These are phyloP conservation scores for Xylaria grammica DNA, from an alignment of 495 filamentous ascomycete species.

Conservation along the genomic window DNA sequence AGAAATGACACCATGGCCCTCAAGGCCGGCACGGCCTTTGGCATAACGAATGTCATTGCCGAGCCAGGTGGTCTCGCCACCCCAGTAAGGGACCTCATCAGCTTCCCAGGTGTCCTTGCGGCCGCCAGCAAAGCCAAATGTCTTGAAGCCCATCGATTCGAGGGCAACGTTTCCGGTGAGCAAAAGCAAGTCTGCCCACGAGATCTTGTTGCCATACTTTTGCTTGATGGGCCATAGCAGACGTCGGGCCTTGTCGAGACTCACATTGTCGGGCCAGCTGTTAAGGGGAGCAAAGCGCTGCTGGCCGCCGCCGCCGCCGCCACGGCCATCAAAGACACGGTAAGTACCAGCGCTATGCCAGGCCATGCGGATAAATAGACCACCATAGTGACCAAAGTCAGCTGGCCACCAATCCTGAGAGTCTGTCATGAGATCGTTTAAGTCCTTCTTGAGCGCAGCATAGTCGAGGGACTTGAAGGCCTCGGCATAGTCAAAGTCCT, in stretches of 20 bases:
- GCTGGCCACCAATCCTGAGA: constrained; percentile 80
- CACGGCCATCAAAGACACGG: constrained; percentile 72
- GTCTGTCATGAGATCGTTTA: constrained; percentile 69
- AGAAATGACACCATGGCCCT: constrained; percentile 50
- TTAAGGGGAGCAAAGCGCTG: constrained; percentile 79
- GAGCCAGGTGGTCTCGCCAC: constrained; percentile 71
- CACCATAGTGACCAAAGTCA: constrained; percentile 78
- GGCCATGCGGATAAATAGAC: constrained; percentile 77
- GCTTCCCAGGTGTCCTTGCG: constrained; percentile 72
- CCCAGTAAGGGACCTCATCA: constrained; percentile 77
- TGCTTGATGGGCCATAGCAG: constrained; percentile 81
- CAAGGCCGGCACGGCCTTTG: constrained; percentile 50
- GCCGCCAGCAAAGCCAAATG: constrained; percentile 73
- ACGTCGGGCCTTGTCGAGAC: constrained; percentile 76
- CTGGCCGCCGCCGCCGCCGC: constrained; percentile 72
- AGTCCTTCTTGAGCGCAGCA: constrained; percentile 71
- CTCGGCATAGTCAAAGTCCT: constrained; percentile 69
- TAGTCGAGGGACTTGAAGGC: constrained; percentile 76
- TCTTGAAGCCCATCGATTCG: constrained; percentile 75
- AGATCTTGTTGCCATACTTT: constrained; percentile 81
- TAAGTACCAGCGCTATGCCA: constrained; percentile 80
- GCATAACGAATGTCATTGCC: constrained; percentile 71
- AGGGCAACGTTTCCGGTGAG: constrained; percentile 75
- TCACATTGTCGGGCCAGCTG: constrained; percentile 80
- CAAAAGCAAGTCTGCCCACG: constrained; percentile 73